Base-by-base conservation (phyloP, 75 land plant genomes). In the Pinus tabuliformis region DNA sequence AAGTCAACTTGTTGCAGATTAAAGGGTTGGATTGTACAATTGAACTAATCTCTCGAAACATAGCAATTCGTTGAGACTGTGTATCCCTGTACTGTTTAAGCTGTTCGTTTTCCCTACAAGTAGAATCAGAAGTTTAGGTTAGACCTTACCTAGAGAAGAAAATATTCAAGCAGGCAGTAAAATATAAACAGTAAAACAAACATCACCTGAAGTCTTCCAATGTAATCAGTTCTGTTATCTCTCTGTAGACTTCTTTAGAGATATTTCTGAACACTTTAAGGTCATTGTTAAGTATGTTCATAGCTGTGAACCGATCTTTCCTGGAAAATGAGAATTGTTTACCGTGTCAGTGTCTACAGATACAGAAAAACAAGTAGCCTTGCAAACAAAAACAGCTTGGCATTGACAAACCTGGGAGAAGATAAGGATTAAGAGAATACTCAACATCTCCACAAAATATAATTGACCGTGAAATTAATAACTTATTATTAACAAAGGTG, bases 201-300 rank as follows among this genome's bases (percentile, higher is more conserved):
- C 6, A 39, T 4, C 4, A 77, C 78, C 78, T 77, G 76, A 77
- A 42, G 76, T 77, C 42, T 16, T 77, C 58, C 20, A 77, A 33
- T 21, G 78, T 12, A n/a, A 77, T 8, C 21, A 77, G 37, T 17
- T 73, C 28, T 24, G 78, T 73, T 5, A 77, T 76, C 57, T 77
- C 77, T 28, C 42, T 54, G 58, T 77, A 77, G 22, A 73, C 8
- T 6, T 1, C 57, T 37, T 18, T 21, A 28, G 42, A 45, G 78
- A 73, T 45, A 33, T 52, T 18, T 9, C 26, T 14, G 37, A 77
- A 73, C 78, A 73, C 58, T 74, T 77, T 73, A 17, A 77, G 56
- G 42, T 77, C 78, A 11, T 77, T 49, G 16, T 74, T 26, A 68
- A 73, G 75, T 20, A 73, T 73, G 21, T 73, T 22, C 18, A 73